These are phyloP conservation scores for Hortiboletus flavorubellus DNA, from an alignment of 768 basidiomycete species.

Conservation along the genomic window DNA sequence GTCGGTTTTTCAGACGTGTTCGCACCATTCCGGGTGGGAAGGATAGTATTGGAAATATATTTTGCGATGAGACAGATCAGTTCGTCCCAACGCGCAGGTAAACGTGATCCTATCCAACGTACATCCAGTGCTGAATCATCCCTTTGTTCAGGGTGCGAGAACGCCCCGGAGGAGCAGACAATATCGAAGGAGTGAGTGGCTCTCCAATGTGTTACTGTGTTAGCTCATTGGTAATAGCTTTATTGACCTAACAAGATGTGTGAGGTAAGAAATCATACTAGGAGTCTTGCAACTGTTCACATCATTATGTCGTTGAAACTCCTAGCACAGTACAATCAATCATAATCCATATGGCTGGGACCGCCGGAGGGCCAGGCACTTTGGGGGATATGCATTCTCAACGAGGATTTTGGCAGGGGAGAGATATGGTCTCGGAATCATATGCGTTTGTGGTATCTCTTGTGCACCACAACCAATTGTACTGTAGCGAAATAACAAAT, in stretches of 20 bases:
- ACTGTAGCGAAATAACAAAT: not conserved
- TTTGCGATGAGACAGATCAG: constrained; percentile 42
- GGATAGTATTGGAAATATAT: constrained; percentile 37
- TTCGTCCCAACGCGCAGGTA: constrained; percentile 74
- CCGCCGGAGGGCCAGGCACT: not conserved
- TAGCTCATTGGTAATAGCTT: constrained; percentile 22
- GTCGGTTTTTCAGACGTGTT: constrained; percentile 28
- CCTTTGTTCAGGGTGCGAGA: constrained; percentile 52
- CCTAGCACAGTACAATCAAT: not conserved
- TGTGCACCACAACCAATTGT: not conserved
- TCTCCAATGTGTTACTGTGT: not conserved
- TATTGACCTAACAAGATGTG: constrained; percentile 15
- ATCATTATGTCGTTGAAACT: not conserved
- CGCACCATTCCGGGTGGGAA: constrained; percentile 32
- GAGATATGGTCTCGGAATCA: not conserved
- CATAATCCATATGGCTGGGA: not conserved
- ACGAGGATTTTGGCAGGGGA: not conserved
- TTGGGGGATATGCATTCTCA: not conserved
- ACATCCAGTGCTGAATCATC: not conserved
- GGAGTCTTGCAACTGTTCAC: not conserved
- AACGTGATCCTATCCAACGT: constrained; percentile 1
- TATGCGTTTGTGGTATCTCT: too few relatives aligned
- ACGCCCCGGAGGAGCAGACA: constrained; percentile 65
- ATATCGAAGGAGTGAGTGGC: constrained; percentile 41
- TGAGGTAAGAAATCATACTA: not conserved